A percentile compares a stretch with the other conserved stretches of the same genome.
Conservation (phyloP, 352 stramenopile species). For the Pythium coloratum region DNA sequence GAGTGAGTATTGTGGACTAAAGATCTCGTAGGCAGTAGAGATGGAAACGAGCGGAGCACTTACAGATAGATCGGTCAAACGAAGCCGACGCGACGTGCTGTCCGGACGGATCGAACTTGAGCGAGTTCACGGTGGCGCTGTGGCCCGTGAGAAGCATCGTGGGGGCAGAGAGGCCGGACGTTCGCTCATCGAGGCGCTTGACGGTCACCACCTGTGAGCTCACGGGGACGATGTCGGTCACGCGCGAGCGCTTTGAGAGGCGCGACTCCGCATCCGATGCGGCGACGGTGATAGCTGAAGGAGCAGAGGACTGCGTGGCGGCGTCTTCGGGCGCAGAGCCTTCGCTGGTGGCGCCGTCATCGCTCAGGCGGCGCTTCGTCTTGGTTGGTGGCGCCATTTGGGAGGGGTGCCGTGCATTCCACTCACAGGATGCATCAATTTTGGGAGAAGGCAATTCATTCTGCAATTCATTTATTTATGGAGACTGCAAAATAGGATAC, state of each 20-base stretch:
- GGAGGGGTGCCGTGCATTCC: constrained; percentile 1
- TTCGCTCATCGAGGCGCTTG: constrained; percentile 55
- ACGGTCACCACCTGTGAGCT: constrained; percentile 56
- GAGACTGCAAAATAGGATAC: background rate
- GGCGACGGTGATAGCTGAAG: constrained; percentile 30
- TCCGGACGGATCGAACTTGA: constrained; percentile 79
- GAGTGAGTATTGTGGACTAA: background rate
- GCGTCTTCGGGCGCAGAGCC: background rate
- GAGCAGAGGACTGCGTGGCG: too few species aligned
- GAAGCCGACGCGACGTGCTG: constrained; percentile 70
- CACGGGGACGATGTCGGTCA: constrained; percentile 75
- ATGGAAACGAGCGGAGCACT: constrained; percentile 12
- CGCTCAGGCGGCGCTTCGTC: background rate
- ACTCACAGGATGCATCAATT: background rate
- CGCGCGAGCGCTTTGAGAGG: constrained; percentile 63
- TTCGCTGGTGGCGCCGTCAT: constrained; percentile 1
- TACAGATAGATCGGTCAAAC: constrained; percentile 70
- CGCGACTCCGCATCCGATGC: constrained; percentile 26
- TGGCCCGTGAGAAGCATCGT: constrained; percentile 84
- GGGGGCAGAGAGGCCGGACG: constrained; percentile 60
- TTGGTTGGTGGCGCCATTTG: constrained; percentile 5
- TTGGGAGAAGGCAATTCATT: background rate
- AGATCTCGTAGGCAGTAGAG: background rate
- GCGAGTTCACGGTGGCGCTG: constrained; percentile 69
- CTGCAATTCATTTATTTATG: constrained; percentile 2